Base-by-base conservation (phyloP, 2,329 filamentous ascomycete genomes). In the Coleophoma eucalyptorum region DNA sequence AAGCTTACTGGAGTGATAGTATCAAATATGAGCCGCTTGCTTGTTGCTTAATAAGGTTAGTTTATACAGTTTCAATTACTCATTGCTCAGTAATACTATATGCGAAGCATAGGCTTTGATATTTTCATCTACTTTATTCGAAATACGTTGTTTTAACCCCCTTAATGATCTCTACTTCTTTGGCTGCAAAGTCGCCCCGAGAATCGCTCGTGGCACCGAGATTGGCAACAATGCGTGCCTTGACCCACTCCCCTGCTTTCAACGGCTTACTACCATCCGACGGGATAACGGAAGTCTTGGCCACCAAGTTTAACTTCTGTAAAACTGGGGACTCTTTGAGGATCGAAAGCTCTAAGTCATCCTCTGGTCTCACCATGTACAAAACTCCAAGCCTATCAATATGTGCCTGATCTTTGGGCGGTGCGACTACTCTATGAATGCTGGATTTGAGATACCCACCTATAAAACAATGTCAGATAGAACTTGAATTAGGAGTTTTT, bases 401-500 rank as follows among this genome's bases (percentile, higher is more conserved):
- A 50, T 71, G 57, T 2, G 67, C 57, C 51, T 69, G 65, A 32
- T 67, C 65, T 5, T 49, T 50, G 1, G 65, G 66, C 2, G 66
- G 65, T 2, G 55, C 54, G 10, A 65, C 55, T 3, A 67, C 65
- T 1, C 71, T 60, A 52, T 74, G 71, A 3, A 74, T 62, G 0
- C 67, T 71, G 0, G 67, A 69, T 51, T 73, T 72, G 40, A 74
- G 61, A 38, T 73, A 72, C 0, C 74, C 73, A 3, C 71, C 72
- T 0, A 73, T 76, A 11, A 78, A 58, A 26, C 72, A 72, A 2
- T 70, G 72, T 40, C n/a, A n/a, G n/a, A n/a, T n/a, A n/a, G n/a
- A n/a, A n/a, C n/a, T n/a, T n/a, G n/a, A n/a, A n/a, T n/a, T n/a
- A n/a, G n/a, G n/a, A n/a, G n/a, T n/a, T n/a, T n/a, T n/a, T n/a